Base-by-base conservation (phyloP, 2,329 filamentous ascomycete species). In the Fusarium newnesense region DNA sequence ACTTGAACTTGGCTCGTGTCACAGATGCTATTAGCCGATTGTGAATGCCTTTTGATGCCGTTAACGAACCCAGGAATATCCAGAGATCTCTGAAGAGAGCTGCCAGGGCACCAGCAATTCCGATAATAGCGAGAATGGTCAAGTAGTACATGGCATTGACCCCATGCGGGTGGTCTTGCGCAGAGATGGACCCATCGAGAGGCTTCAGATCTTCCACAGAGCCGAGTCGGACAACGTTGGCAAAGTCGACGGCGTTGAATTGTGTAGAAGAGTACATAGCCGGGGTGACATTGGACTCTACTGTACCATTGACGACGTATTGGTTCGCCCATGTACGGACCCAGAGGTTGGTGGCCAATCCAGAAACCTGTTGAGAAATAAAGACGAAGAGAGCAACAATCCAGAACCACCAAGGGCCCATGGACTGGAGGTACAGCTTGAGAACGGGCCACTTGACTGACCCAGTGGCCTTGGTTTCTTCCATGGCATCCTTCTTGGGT, bases 371-470 rank as follows among this genome's bases (percentile, higher is more conserved):
- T 80, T 98, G 95, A 49, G 92, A 84, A 34, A 88, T 87, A 79
- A 99, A 98, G 42, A 95, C 91, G 9, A 91, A 75, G 19, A 91
- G 83, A 26, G 95, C 93, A 40, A 93, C 84, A 53, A 92, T 81
- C 96, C 96, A 99, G 84, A 97, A 99, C 87, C 94, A 95, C 94
- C 95, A 97, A 9, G 92, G 88, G n/a, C 96, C 96, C 96, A 99
- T 99, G 72, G 95, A 90, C 67, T 84, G 84, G 24, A 99, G 88
- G 80, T 99, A 99, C 79, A 97, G 90, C 69, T 91, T 85, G 77
- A 99, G 93, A 58, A 97, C 95, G 28, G 90, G 88, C 87, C 94
- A 92, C 81, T 97, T 96, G 76, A 99, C 94, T 44, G 95, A 92
- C 34, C 96, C 96, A 50, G 89, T 91, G 12, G 94, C 92, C 83